Base-by-base conservation (phyloP, 2,329 filamentous ascomycete genomes). In the Nectriaceae sp. region DNA sequence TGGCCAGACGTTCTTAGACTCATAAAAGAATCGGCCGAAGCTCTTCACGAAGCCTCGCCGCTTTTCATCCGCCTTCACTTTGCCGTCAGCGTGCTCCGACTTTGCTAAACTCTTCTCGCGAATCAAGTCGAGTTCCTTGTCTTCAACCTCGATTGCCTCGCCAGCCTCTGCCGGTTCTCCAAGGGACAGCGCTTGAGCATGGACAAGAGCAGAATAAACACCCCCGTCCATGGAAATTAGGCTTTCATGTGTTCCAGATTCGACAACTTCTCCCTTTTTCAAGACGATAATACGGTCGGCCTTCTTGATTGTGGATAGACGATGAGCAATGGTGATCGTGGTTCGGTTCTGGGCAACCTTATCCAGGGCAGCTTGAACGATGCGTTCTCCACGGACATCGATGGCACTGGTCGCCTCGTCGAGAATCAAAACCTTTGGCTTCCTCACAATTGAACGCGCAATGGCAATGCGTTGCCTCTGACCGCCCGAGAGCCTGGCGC, bases 381-480 rank as follows among this genome's bases (percentile, higher is more conserved):
- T 78, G 10, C 75, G 69, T 52, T 82, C 79, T 15, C 77, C 73
- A 3, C 77, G 72, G 3, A 78, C 75, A 38, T 80, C 77, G 42
- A 82, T 78, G 13, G 87, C 84, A 48, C 83, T 87, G 0, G 88
- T 91, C 1, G 89, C 88, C 67, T 93, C 88, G 60, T 94, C 88
- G 6, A 94, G 74, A 29, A 92, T 84, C 3, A 90, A 74, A 35
- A 90, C 88, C 13, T 78, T 77, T 0, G 89, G 88, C 51, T 85
- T 76, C 49, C 86, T 83, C 40, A 92, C 78, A 51, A 93, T 89
- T 33, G 84, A 85, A 22, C 89, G 77, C 1, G 88, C 88, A 52
- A 91, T 91, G 2, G 88, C 87, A 20, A 95, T 78, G 4, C 90
- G 82, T 65, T 95, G 90, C n/a, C 89, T 82, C 65, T 96, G 90